Evolutionary conservation across 2,329 filamentous ascomycete genomes (phyloP).

Genomic region (Paramyrothecium sp.): DNA sequence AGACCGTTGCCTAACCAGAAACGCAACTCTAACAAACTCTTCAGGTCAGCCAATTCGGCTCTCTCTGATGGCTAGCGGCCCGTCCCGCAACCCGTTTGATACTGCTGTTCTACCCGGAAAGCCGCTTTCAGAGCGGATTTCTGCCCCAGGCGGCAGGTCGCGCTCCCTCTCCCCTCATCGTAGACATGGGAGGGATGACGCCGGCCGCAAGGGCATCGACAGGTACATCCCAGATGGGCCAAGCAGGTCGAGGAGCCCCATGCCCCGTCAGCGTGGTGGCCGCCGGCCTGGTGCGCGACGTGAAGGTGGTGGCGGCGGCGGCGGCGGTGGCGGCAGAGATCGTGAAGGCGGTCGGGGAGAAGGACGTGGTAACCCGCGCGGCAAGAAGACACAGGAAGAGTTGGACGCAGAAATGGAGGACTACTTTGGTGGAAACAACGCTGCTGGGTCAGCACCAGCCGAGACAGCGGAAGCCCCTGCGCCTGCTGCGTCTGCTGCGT

Average conservation of each 20-base stretch:
- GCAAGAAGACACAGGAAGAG: conserved; percentile 86
- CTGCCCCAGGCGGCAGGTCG: conserved; percentile 53
- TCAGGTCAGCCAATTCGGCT: conserved; percentile 82
- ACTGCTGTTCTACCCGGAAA: conserved; percentile 53
- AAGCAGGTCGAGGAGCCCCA: conserved; percentile 58
- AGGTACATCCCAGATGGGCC: conserved; percentile 69
- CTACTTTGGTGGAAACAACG: conserved; percentile 64
- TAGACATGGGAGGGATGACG: conserved; percentile 51
- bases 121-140: conserved; percentile 61
- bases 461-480: conserved; percentile 30
- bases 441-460: conserved; percentile 25
- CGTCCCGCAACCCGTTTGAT: conserved; percentile 55
- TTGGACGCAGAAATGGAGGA: conserved; percentile 96
- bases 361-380: conserved; percentile 49
- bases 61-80: conserved; percentile 57
- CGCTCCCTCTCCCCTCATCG: conserved; percentile 59
- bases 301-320: conserved; percentile 30
- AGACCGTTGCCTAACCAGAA: neutral
- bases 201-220: conserved; percentile 68
- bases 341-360: conserved; percentile 32
- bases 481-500: conserved; percentile 10
- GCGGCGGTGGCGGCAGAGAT: conserved; percentile 21
- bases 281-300: conserved; percentile 50
- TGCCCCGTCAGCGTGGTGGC: conserved; percentile 46
- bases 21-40: neutral